A percentile compares a stretch with the other conserved stretches of the same genome.
These are phyloP conservation scores for Fraxinus sp. DNA, from an alignment of 305 asterid species.

Conservation along the genomic window DNA sequence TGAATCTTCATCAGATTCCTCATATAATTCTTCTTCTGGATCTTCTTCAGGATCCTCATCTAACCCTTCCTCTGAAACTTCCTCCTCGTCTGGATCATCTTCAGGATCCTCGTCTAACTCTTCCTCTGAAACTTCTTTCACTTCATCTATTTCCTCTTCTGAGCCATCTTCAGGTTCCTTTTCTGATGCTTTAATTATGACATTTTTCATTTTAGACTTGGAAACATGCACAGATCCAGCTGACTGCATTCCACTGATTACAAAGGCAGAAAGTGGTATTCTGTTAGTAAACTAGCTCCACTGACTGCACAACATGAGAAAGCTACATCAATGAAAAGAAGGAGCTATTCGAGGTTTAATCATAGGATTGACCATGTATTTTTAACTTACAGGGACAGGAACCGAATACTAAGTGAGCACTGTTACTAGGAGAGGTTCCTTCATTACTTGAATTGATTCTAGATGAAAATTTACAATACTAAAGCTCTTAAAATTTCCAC, in stretches of 20 bases:
- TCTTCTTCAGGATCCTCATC: slow-evolving; percentile 12
- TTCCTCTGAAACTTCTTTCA: background rate
- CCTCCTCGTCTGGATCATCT: background rate
- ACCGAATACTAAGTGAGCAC: background rate
- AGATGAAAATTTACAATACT: background rate
- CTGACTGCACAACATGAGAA: background rate
- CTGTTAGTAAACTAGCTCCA: slow-evolving; percentile 1
- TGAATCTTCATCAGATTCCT: slow-evolving; percentile 7
- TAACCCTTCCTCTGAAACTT: background rate
- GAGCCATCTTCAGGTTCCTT: slow-evolving; percentile 2
- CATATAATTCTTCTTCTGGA: slow-evolving; percentile 13
- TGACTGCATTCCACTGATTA: slow-evolving; percentile 1
- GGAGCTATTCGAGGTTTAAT: background rate
- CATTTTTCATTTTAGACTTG: background rate
- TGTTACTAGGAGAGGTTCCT: background rate
- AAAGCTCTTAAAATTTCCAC: background rate
- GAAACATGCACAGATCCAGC: background rate
- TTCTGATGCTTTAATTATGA: background rate
- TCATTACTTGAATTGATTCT: background rate
- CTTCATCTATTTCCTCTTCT: background rate
- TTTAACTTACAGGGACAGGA: background rate
- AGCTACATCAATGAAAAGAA: background rate
- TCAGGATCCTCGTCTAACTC: background rate
- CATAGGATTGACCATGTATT: background rate
- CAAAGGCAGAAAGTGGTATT: background rate